Evolutionary conservation across 2,329 filamentous ascomycete genomes (phyloP), one percentile per base, ranked within the genome.

Genomic region (Dryadomyces sulphureus): DNA sequence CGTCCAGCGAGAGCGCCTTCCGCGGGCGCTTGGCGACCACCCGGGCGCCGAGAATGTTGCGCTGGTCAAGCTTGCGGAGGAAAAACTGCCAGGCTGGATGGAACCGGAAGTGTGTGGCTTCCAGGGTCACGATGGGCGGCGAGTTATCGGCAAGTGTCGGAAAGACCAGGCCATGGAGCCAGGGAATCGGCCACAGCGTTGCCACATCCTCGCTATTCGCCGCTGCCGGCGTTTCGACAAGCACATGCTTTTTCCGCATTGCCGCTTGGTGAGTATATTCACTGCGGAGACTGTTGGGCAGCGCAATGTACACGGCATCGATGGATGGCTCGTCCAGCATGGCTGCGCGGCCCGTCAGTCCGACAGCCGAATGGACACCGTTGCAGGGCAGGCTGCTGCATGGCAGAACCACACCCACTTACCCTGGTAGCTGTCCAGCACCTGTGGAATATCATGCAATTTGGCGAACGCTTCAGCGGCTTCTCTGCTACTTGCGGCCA

Each of bases 201-300:
- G 56, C 54, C 3, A 69, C 70, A 53, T 77, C 69, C 0, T 43
- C 48, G 3, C 59, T 54, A 52, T 72, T 75, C 22, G 62, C 63
- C n/a, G 61, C 63, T 0, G 65, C 62, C 0, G 72, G 72, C 54
- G 75, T 75, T 54, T 76, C 73, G 2, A 75, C 57, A 0, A 77
- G 63, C 19, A 77, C 71, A 52, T 76, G 71, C 51, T 75, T 76
- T 4, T 68, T 68, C 3, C 65, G 65, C 20, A 58, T 53, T 20
- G 77, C 57, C 3, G 69, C 64, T 45, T 65, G 65, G 16, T 69
- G 52, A 8, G 70, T 62, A 67, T 69, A 75, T 53, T 71, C 65
- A 41, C 56, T 60, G 52, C 67, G 65, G 8, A 66, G 54, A 5
- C 60, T 58, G 45, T 62, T 62, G 6, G 67, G 66, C 4, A 75